These are phyloP conservation scores for Acer saccharum DNA, from an alignment of 345 rosid genomes.

Conservation along the genomic window DNA sequence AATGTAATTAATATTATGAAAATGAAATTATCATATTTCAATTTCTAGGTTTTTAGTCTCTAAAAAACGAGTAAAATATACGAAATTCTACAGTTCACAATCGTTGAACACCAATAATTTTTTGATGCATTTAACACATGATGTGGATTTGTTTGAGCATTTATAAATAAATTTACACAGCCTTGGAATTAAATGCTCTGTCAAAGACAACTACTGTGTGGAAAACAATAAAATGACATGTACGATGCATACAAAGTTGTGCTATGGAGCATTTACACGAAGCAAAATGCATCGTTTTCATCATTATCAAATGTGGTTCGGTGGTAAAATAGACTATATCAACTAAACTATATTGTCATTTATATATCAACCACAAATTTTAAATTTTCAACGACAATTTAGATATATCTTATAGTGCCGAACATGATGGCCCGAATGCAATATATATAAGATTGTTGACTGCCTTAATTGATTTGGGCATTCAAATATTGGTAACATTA, in stretches of 20 bases:
- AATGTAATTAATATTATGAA: neutral
- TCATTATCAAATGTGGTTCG: no score
- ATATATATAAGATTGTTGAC: neutral
- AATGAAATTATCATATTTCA: neutral
- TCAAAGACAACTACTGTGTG: neutral
- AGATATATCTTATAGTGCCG: no score
- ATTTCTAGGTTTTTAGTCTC: no score
- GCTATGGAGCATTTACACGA: neutral
- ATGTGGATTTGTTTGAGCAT: conserved; percentile 8
- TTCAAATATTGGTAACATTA: neutral
- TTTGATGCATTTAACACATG: neutral
- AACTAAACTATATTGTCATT: no score
- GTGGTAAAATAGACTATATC: no score
- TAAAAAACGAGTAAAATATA: no score
- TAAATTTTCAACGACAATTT: no score
- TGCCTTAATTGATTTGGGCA: neutral
- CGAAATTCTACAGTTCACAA: neutral
- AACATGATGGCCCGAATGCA: no score
- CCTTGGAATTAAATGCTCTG: conserved; percentile 11
- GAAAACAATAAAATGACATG: neutral
- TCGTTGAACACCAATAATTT: neutral
- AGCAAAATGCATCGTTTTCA: neutral
- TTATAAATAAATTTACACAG: neutral
- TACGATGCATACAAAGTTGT: neutral
- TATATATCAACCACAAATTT: no score